Percentiles rank a stretch among this genome's conserved stretches.
These are phyloP conservation scores for Limtongozyma cylindracea DNA, from an alignment of 805 yeast species.

Conservation along the genomic window DNA sequence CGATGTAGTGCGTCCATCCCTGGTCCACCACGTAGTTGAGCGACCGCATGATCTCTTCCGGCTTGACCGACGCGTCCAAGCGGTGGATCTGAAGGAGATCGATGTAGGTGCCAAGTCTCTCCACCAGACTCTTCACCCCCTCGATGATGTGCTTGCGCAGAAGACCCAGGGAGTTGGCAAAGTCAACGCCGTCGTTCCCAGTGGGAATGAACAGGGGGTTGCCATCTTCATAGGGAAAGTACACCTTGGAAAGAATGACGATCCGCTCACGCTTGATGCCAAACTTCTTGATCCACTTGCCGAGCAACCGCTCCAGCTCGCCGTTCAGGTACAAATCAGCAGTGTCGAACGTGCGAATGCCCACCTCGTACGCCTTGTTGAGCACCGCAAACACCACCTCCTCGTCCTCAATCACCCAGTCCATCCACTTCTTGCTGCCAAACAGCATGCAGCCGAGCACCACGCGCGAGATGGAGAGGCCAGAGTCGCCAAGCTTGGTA, in stretches of 20 bases:
- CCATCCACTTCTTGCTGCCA: constrained; percentile 16
- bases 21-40: constrained; percentile 21
- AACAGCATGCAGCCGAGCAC: constrained; percentile 31
- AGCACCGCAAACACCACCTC: constrained; percentile 51
- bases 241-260: constrained; percentile 25
- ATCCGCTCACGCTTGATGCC: constrained; percentile 25
- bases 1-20: constrained; percentile 27
- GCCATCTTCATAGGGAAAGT: too few species aligned
- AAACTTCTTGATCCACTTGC: constrained; percentile 25
- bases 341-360: constrained; percentile 22
- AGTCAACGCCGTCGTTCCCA: neutral
- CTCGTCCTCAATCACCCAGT: constrained; percentile 48
- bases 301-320: constrained; percentile 18
- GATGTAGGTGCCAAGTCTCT: constrained; percentile 24
- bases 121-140: constrained; percentile 13
- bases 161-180: constrained; percentile 11
- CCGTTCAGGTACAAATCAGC: constrained; percentile 24
- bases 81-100: constrained; percentile 36
- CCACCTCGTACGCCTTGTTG: constrained; percentile 33
- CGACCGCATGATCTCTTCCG: constrained; percentile 28
- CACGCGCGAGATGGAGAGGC: constrained; percentile 20
- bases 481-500: constrained; percentile 13
- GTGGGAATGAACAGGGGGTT: too few species aligned
- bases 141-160: constrained; percentile 21
- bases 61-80: constrained; percentile 18